phyloP scores from a whole-genome alignment of 2,329 filamentous ascomycete species.

The Canariomyces notabilis region DNA sequence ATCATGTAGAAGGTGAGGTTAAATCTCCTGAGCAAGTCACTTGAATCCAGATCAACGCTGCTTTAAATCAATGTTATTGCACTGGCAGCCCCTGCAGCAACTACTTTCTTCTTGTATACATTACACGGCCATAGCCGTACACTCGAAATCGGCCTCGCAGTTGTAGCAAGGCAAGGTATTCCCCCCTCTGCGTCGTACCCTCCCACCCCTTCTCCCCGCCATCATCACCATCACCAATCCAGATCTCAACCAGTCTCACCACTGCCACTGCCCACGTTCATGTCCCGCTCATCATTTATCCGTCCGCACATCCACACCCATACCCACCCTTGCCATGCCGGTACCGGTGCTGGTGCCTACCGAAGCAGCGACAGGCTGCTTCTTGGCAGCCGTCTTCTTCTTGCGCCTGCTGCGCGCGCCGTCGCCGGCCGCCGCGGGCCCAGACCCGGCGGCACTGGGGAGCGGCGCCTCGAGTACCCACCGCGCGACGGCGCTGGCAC shows the following conservation, averaged over 20 bases:
- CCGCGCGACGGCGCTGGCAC: slow-evolving; percentile 61
- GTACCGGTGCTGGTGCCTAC: not conserved
- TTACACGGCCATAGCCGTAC: too few relatives aligned
- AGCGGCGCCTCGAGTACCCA: slow-evolving; percentile 62
- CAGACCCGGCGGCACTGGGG: slow-evolving; percentile 14
- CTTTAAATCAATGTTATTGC: too few relatives aligned
- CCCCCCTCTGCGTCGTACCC: too few relatives aligned
- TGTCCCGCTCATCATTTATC: too few relatives aligned
- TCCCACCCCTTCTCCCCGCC: not conserved
- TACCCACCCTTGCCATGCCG: not conserved
- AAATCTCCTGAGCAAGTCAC: too few relatives aligned
- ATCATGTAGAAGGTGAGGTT: too few relatives aligned
- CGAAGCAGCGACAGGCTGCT: not conserved
- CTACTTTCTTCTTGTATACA: too few relatives aligned
- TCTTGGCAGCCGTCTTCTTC: slow-evolving; percentile 32
- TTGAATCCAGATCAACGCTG: too few relatives aligned
- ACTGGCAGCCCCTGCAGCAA: too few relatives aligned
- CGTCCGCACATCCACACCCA: not conserved
- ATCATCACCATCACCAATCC: not conserved
- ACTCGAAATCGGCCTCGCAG: too few relatives aligned
- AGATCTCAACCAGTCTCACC: not conserved
- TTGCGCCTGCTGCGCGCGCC: slow-evolving; percentile 33
- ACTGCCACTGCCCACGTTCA: not conserved
- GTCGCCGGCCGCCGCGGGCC: slow-evolving; percentile 25
- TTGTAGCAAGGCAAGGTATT: too few relatives aligned